phyloP scores from a whole-genome alignment of 495 filamentous ascomycete genomes.

The Penicillium diatomitis region DNA sequence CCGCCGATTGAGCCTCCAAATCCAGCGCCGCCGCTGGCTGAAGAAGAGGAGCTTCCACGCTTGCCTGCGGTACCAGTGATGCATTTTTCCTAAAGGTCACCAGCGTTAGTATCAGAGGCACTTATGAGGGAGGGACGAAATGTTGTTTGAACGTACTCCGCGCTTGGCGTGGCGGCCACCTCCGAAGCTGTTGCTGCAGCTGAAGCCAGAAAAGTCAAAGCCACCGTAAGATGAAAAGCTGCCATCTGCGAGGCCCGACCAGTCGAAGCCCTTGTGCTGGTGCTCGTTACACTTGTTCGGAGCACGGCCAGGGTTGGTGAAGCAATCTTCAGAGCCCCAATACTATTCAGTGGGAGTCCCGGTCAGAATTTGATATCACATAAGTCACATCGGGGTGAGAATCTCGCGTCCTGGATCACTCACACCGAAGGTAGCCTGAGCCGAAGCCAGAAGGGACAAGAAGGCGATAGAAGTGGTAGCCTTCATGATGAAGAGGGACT shows the following conservation, averaged over 20 bases:
- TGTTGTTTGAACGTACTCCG: conserved; percentile 21
- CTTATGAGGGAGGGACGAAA: no score
- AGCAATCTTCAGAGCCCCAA: conserved; percentile 53
- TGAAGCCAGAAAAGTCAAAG: conserved; percentile 65
- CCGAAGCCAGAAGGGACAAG: conserved; percentile 21
- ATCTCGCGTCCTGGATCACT: no score
- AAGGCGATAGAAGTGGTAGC: conserved; percentile 15
- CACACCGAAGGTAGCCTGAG: conserved; percentile 15
- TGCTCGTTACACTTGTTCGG: conserved; percentile 65
- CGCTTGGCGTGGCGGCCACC: conserved; percentile 37
- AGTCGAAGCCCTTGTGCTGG: conserved; percentile 63
- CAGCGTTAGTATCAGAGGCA: background rate
- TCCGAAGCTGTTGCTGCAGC: conserved; percentile 48
- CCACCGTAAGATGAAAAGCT: conserved; percentile 58
- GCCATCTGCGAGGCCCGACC: conserved; percentile 51
- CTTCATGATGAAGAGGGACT: conserved; percentile 19
- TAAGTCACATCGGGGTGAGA: background rate
- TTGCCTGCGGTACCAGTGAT: conserved; percentile 13
- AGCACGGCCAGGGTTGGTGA: conserved; percentile 60
- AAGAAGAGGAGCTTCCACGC: conserved; percentile 2
- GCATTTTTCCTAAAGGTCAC: conserved; percentile 12
- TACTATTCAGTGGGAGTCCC: conserved; percentile 7
- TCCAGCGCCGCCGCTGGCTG: conserved; percentile 15
- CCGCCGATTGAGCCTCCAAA: background rate
- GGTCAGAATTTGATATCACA: background rate